phyloP scores from a whole-genome alignment of 2,329 filamentous ascomycete species.

The Colletotrichum tropicicola region DNA sequence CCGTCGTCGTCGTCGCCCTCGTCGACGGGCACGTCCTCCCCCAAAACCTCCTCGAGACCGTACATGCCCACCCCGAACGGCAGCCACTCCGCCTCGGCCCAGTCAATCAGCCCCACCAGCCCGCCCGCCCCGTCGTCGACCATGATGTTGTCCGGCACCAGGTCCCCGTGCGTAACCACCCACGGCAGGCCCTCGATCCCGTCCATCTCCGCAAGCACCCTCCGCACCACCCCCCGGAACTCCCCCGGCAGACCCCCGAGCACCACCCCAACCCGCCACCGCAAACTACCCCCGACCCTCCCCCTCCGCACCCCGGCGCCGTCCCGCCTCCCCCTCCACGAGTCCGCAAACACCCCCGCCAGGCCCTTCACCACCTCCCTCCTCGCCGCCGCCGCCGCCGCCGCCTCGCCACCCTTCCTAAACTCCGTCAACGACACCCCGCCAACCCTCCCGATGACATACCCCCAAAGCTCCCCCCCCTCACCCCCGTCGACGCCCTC shows the following conservation, averaged over 20 bases:
- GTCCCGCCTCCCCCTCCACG: slow-evolving; percentile 41
- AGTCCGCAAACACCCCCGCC: slow-evolving; percentile 48
- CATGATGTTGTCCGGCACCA: slow-evolving; percentile 66
- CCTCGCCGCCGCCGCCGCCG: slow-evolving; percentile 27
- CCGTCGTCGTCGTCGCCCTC: no score
- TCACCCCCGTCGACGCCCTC: background rate
- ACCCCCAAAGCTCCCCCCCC: slow-evolving; percentile 42
- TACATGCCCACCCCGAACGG: slow-evolving; percentile 69
- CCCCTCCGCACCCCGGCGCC: slow-evolving; percentile 33
- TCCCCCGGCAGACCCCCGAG: slow-evolving; percentile 42
- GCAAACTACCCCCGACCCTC: slow-evolving; percentile 51
- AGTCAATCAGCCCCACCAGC: slow-evolving; percentile 67
- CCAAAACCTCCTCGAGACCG: slow-evolving; percentile 68
- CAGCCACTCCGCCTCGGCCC: slow-evolving; percentile 69
- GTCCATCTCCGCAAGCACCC: slow-evolving; percentile 38
- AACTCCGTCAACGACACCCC: slow-evolving; percentile 50
- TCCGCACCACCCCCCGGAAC: slow-evolving; percentile 36
- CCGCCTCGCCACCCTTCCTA: slow-evolving; percentile 26
- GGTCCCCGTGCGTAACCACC: slow-evolving; percentile 68
- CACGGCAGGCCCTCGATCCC: slow-evolving; percentile 57
- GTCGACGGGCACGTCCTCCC: slow-evolving; percentile 43
- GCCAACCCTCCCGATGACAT: slow-evolving; percentile 50
- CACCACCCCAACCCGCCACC: slow-evolving; percentile 48
- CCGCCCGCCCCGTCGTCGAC: slow-evolving; percentile 48
- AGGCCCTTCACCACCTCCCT: slow-evolving; percentile 49